Evolutionary conservation across 306 rosid species (phyloP), one percentile per base, ranked within the genome.

Genomic region (Mucuna pruriens): DNA sequence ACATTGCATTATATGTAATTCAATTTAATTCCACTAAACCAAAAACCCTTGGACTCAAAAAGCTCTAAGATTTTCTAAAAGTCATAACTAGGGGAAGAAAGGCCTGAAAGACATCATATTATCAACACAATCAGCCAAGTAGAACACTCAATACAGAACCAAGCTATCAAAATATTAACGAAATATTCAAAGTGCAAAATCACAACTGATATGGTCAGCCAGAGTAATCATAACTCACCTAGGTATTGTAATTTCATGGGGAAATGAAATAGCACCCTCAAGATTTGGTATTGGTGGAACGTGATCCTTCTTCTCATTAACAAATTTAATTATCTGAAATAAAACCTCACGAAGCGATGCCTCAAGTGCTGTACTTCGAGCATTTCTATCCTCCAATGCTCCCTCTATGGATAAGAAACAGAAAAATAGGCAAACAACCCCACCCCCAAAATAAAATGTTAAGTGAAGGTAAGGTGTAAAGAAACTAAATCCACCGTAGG

Each of bases 281-380:
- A 63, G 76, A 87, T 77, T 88, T 62, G 98, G 99, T 77, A 95
- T 93, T 16, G 96, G 89, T 29, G 99, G 98, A 74, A 96, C 91
- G 44, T 96, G 99, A 82, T 96, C 99, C 90, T 90, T 96, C 84
- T 96, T 96, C 90, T 96, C 99, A 40, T 96, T 92, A 86, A 96
- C 97, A 57, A 96, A 96, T 76, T 93, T 96, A 81, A 96, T 91
- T 67, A 96, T 89, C 77, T 96, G 99, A 86, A 93, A 92, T 75
- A 96, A 84, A 84, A 90, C 97, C 69, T 93, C 98, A 38, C 92
- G 92, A 62, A 96, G 98, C 9, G 94, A 89, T 80, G 90, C 89
- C 85, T 96, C 99, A 66, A 96, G 94, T 42, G 92, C 88, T 8
- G 90, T 90, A 80, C 93, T 93, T 57, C 98, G 90, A 60, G 88